Evolutionary conservation across 257 asterid species (phyloP), one percentile per base, ranked within the genome.

Genomic region (Asclepias syriaca): DNA sequence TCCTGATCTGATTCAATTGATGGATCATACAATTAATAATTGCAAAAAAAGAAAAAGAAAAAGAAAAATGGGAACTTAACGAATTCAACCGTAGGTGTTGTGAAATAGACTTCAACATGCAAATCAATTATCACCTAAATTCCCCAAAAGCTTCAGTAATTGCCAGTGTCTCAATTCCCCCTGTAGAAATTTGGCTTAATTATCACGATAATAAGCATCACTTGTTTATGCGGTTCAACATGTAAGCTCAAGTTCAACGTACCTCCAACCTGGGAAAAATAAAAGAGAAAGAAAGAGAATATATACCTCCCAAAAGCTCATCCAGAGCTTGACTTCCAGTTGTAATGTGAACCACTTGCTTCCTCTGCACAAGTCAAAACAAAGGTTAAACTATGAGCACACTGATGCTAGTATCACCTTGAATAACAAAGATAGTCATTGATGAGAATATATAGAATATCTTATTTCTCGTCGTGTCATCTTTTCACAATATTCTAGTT

Each of bases 91-190:
- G 51, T 29, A 22, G n/a, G 12, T 7, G 56, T 72, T 27, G 53
- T 21, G 29, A 77, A 65, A 49, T n/a, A 18, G 69, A 18, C 37
- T 45, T 54, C 39, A 45, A 8, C 18, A 27, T 32, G 53, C 57
- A 69, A 60, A 50, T 63, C 45, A 59, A 19, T 32, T 49, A 57
- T 74, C 79, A 90, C 99, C 99, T 87, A 81, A 95, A 95, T 82
- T 95, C 99, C 55, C 99, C 99, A 84, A 90, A 95, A 79, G 96
- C 93, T 85, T 95, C 99, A n/a, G 99, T 95, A 49, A 95, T 92
- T 34, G 96, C 85, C 61, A 67, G 45, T 58, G 99, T 95, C 79
- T 95, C 99, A 48, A 95, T 77, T 43, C 99, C 99, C 69, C 99
- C 99, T 95, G 64, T 39, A 72, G 16, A 73, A 59, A 73, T 72